Evolutionary conservation across 2,329 filamentous ascomycete genomes (phyloP), one percentile per base, ranked within the genome.

Genomic region (Gnomoniopsis smithogilvyi): DNA sequence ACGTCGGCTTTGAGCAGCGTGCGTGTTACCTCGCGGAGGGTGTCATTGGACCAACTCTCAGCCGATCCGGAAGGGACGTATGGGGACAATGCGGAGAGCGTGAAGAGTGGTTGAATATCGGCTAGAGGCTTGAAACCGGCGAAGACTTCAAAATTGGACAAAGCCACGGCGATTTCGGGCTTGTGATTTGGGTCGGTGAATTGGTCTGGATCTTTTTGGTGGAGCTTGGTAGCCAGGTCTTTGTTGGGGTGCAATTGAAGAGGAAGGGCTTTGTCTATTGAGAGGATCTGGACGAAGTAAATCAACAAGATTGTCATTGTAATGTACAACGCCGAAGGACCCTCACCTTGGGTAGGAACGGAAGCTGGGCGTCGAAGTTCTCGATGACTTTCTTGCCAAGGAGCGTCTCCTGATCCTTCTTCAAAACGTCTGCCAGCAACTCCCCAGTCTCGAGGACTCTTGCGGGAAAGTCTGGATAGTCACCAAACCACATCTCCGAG

Each of bases 101-200:
- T 72, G 67, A 91, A 80, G 1, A 91, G 72, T 0, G 76, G 68
- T 34, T 84, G 72, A 59, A 92, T 86, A 2, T 86, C 77, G 11
- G 72, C 67, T 0, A 89, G 74, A 0, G 87, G 84, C 67, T 90
- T 92, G 76, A 87, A 92, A 6, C 89, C 89, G 11, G 85, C 87
- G 65, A 93, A 92, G 0, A 89, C 85, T 70, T 92, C 89, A 66
- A 93, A 92, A 22, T 85, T 82, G 14, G 81, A 79, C 1, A 92
- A 73, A 0, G 89, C 89, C 1, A 93, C 76, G 1, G 89, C 89
- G 55, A 93, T 92, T 68, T 93, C 89, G 1, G 90, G 89, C 73
- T 92, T 92, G 76, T 92, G 89, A 70, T 92, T 92, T 2, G 82
- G 75, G 64, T 93, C 89, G 1, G 82, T 83, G 70, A 89, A 92